Evolutionary conservation across 441 rosid genomes (phyloP).

Genomic region (Bocquillonia castaneifolia): DNA sequence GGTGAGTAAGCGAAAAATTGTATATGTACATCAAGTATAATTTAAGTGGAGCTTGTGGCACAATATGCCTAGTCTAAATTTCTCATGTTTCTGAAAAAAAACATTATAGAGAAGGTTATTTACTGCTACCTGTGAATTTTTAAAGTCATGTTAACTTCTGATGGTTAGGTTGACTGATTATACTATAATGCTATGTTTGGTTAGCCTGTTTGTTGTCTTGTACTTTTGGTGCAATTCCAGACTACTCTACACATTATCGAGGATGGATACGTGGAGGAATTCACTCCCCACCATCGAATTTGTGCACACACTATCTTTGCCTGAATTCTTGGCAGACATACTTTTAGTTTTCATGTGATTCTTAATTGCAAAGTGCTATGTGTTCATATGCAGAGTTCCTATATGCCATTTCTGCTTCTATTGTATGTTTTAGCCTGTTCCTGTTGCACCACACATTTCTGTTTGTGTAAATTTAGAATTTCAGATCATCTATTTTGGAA

Average conservation of each 20-base stretch:
- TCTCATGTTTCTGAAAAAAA: conserved; percentile 4
- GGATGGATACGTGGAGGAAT: neutral
- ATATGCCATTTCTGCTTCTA: neutral
- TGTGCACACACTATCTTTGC: neutral
- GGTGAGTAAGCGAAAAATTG: conserved; percentile 41
- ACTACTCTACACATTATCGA: neutral
- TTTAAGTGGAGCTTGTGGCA: neutral
- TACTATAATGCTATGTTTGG: neutral
- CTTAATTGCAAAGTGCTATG: conserved; percentile 4
- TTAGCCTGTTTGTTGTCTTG: conserved; percentile 7
- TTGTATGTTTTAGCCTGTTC: neutral
- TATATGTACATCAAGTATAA: neutral
- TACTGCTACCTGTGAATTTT: neutral
- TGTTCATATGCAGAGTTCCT: neutral
- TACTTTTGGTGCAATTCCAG: neutral
- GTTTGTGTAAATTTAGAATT: neutral
- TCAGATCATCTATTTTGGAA: neutral
- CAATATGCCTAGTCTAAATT: neutral
- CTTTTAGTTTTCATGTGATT: neutral
- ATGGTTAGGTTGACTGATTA: neutral
- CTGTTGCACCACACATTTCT: neutral
- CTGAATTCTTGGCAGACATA: neutral
- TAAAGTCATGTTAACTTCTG: neutral
- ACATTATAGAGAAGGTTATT: neutral
- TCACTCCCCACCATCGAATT: neutral